Percentiles rank a stretch among this genome's conserved stretches.
phyloP scores from a whole-genome alignment of 176 grass and related monocot genomes.

The Oryza glaberrima region DNA sequence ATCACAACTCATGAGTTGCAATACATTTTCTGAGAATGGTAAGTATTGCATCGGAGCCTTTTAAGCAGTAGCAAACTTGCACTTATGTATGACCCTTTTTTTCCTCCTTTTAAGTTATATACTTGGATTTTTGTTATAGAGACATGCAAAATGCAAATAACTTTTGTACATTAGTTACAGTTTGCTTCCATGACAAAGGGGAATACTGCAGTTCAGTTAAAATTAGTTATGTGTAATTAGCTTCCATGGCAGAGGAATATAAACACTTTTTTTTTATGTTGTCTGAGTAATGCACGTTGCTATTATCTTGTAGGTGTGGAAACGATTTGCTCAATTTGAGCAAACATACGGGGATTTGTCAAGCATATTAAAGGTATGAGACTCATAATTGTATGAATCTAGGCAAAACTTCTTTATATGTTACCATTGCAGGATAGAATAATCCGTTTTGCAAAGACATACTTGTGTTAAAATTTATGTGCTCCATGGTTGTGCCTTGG shows the following conservation, averaged over 20 bases:
- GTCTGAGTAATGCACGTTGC: slow-evolving; percentile 34
- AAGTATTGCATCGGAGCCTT: neutral
- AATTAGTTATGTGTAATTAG: neutral
- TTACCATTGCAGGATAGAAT: slow-evolving; percentile 18
- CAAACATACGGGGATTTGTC: slow-evolving; percentile 83
- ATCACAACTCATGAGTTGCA: neutral
- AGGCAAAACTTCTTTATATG: neutral
- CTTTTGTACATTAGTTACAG: neutral
- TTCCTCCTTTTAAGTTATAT: neutral
- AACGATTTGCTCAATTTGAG: slow-evolving; percentile 84
- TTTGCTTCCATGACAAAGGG: neutral
- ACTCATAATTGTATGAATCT: slow-evolving; percentile 24
- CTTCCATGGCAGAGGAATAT: neutral
- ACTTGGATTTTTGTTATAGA: slow-evolving; percentile 24
- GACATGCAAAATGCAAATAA: slow-evolving; percentile 17
- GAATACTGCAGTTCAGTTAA: neutral
- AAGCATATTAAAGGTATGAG: slow-evolving; percentile 90
- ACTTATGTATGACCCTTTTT: slow-evolving; percentile 21
- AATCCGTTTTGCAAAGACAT: neutral
- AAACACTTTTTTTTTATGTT: slow-evolving; percentile 45
- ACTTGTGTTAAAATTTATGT: neutral
- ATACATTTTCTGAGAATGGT: slow-evolving; percentile 17
- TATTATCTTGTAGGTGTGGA: slow-evolving; percentile 76
- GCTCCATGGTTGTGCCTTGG: neutral
- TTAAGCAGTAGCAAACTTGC: slow-evolving; percentile 1